phyloP scores from a whole-genome alignment of 441 rosid species.

The Eruca vesicaria region DNA sequence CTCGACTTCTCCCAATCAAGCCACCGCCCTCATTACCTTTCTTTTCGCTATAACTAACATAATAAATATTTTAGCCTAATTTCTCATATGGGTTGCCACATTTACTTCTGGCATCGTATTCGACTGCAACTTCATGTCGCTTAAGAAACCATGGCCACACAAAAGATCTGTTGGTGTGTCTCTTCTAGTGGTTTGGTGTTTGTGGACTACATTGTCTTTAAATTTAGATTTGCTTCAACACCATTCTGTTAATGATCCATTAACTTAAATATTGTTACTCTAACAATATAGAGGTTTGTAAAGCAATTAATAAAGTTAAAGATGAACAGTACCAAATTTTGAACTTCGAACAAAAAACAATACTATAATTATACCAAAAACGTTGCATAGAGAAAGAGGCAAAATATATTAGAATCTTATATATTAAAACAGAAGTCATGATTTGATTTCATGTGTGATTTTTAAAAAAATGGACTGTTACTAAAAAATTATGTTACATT shows the following conservation, averaged over 20 bases:
- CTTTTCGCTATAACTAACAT: neutral
- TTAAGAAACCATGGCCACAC: conserved; percentile 6
- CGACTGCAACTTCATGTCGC: conserved; percentile 3
- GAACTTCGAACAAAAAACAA: neutral
- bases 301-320: neutral
- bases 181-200: neutral
- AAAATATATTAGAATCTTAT: neutral
- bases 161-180: conserved; percentile 1
- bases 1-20: neutral
- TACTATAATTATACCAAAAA: neutral
- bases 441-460: too few relatives aligned
- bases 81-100: neutral
- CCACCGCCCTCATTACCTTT: neutral
- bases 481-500: too few relatives aligned
- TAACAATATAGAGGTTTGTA: neutral
- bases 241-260: neutral
- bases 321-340: neutral
- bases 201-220: neutral
- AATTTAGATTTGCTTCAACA: neutral
- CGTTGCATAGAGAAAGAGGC: neutral
- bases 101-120: neutral
- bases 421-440: too few relatives aligned
- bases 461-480: too few relatives aligned
- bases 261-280: neutral
- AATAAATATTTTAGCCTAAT: neutral